These are phyloP conservation scores for Trichophaea hybrida DNA, from an alignment of 2,329 filamentous ascomycete species.

Conservation along the genomic window DNA sequence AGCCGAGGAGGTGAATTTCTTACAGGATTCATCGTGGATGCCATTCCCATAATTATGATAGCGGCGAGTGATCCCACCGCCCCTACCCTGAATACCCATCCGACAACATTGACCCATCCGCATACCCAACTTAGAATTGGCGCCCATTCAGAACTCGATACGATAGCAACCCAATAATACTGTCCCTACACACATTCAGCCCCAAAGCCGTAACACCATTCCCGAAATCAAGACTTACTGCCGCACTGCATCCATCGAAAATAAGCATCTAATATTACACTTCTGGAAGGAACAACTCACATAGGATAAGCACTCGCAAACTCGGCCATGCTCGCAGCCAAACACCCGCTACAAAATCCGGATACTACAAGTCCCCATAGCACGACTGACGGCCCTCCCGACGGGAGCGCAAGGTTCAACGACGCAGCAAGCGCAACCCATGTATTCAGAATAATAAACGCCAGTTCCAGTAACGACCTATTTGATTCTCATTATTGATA, in stretches of 20 bases:
- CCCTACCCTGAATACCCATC: slow-evolving; percentile 55
- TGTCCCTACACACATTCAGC: slow-evolving; percentile 34
- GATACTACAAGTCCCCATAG: slow-evolving; percentile 55
- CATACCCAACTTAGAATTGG: slow-evolving; percentile 54
- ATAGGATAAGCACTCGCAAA: slow-evolving; percentile 52
- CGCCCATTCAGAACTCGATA: slow-evolving; percentile 46
- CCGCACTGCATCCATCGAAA: neutral
- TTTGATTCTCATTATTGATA: neutral
- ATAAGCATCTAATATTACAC: neutral
- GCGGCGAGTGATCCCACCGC: slow-evolving; percentile 54
- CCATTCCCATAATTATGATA: slow-evolving; percentile 51
- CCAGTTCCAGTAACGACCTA: slow-evolving; percentile 45
- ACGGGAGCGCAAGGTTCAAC: slow-evolving; percentile 48
- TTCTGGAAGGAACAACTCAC: slow-evolving; percentile 19
- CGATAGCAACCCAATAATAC: slow-evolving; percentile 58
- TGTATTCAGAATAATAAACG: slow-evolving; percentile 49
- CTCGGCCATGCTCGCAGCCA: slow-evolving; percentile 55
- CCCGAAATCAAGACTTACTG: neutral
- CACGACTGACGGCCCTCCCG: slow-evolving; percentile 55
- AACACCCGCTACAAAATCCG: slow-evolving; percentile 54
- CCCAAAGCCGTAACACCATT: neutral
- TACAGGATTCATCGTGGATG: slow-evolving; percentile 44
- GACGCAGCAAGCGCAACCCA: slow-evolving; percentile 48
- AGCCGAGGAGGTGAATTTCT: neutral
- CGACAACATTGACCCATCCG: slow-evolving; percentile 59